Conservation (phyloP, 1,139 yeast genomes). For the Debaryomyces subglobosus region DNA sequence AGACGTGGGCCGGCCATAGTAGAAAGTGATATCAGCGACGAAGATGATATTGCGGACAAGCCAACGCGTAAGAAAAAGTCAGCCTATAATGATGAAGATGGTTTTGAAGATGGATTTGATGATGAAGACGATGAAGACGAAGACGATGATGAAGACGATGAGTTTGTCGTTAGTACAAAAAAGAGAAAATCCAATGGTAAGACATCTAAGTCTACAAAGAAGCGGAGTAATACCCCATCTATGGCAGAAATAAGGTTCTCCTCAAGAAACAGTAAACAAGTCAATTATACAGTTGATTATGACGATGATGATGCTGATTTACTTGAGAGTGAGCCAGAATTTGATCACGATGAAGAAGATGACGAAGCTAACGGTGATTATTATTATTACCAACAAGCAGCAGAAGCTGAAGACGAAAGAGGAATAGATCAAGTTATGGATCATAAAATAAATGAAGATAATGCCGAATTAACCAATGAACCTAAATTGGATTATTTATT, state of each 20-base stretch:
- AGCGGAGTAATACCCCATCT: conserved; percentile 18
- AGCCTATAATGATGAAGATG: conserved; percentile 21
- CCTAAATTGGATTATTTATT: conserved; percentile 65
- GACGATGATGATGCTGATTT: conserved; percentile 70
- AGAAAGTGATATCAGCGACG: conserved; percentile 48
- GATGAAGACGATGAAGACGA: conserved; percentile 33
- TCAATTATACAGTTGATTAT: conserved; percentile 77
- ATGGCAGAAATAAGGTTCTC: conserved; percentile 68
- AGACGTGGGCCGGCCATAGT: conserved; percentile 44
- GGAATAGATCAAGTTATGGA: conserved; percentile 58
- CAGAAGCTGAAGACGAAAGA: conserved; percentile 40
- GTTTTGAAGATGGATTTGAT: conserved; percentile 28
- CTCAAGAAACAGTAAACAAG: conserved; percentile 67
- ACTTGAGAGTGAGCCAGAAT: conserved; percentile 57
- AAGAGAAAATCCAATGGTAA: conserved; percentile 20
- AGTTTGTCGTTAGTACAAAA: conserved; percentile 26
- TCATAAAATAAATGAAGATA: conserved; percentile 46
- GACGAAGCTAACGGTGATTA: conserved; percentile 39
- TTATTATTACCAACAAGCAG: conserved; percentile 41
- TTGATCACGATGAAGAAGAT: conserved; percentile 31
- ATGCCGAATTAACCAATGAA: conserved; percentile 46
- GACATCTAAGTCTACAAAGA: conserved; percentile 15
- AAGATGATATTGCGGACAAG: conserved; percentile 22
- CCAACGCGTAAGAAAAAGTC: conserved; percentile 11
- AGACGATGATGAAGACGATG: conserved; percentile 35